Evolutionary conservation across 2,329 filamentous ascomycete species (phyloP).

Genomic region (Colletotrichum sp.): DNA sequence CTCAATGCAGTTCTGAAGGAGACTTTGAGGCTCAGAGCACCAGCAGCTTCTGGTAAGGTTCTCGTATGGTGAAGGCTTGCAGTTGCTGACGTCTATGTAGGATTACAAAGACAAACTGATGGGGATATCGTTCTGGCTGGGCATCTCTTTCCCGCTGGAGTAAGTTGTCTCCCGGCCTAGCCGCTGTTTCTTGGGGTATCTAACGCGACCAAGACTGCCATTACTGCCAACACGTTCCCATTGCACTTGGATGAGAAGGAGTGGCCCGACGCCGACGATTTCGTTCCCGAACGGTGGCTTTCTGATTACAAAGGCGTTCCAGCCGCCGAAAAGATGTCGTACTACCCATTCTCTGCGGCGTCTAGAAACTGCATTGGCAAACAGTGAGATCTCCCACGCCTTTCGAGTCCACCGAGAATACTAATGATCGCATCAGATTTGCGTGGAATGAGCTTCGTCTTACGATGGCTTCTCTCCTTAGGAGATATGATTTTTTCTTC

Average conservation of each 20-base stretch:
- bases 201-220: neutral
- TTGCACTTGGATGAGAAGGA: neutral
- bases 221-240: neutral
- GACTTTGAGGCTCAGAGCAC: slow-evolving; percentile 35
- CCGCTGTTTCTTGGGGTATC: neutral
- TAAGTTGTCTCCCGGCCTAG: neutral
- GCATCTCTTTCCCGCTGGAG: neutral
- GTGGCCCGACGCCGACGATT: neutral
- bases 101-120: neutral
- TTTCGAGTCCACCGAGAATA: neutral
- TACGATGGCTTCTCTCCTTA: neutral
- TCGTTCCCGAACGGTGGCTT: neutral
- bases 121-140: neutral
- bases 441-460: neutral
- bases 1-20: slow-evolving; percentile 47
- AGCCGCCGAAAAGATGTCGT: neutral
- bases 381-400: neutral
- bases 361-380: neutral
- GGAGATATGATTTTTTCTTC: neutral
- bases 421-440: neutral
- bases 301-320: neutral
- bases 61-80: slow-evolving; percentile 9
- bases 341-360: neutral
- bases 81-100: neutral
- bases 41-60: slow-evolving; percentile 27